Evolutionary conservation across 768 basidiomycete species (phyloP), one percentile per base, ranked within the genome.

Genomic region (Suillus americanus): DNA sequence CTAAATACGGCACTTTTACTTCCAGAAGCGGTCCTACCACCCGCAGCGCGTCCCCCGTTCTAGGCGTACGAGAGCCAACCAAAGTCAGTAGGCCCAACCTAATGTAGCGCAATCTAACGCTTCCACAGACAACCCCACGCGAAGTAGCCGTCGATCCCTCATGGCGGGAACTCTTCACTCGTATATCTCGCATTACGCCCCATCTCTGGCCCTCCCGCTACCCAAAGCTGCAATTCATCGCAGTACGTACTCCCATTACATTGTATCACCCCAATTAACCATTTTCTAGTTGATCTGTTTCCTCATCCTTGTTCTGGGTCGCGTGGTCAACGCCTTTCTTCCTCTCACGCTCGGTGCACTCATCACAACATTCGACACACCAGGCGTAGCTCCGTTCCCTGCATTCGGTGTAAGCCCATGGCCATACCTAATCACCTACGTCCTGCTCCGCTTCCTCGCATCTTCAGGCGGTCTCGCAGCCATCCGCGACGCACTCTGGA

Each of bases 121-220:
- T 7, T 38, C 5, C 9, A 3, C 20, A 66, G 65, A 67, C 35
- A 55, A 41, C 70, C 23, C 82, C 86, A 74, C 80, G 85, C 57
- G 83, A 89, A 67, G 78, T 87, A 45, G 73, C 81, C 4, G 76
- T 85, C 28, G 88, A 91, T 64, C 88, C 91, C 10, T 83, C 88
- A 7, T 94, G 91, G 89, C 68, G 78, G 25, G 91, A 93, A 73
- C 79, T 93, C 43, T 82, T 84, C 77, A 79, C 73, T 18, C 87
- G 94, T 51, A 78, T 96, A 64, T 79, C 80, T 56, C 85, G 85
- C 55, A 80, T 97, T 48, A 75, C 83, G 16, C 95, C 94, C 1
- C 91, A 91, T 77, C 85, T 97, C 10, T 97, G 94, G 94, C 95
- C 95, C 6, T 82, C 82, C 40, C 90, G 87, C 67, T 85, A 80